Percentiles rank a stretch among this genome's conserved stretches.
phyloP scores from a whole-genome alignment of 257 asterid species.

The Salvia miltiorrhiza region DNA sequence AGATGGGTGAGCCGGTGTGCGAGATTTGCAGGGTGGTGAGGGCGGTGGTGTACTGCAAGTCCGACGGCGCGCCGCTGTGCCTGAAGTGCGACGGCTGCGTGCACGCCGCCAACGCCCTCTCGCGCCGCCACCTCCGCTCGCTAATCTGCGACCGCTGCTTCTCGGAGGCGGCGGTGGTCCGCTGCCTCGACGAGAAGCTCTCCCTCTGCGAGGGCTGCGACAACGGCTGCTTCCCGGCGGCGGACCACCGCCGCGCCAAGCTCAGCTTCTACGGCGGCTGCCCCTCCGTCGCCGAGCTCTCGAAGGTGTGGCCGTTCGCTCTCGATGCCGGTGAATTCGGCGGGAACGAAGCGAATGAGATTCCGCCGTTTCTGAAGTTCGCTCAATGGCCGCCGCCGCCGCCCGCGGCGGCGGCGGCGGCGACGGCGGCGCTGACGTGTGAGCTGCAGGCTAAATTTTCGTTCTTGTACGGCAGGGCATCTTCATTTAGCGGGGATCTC shows the following conservation, averaged over 20 bases:
- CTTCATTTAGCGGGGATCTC: constrained; percentile 31
- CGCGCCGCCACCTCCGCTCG: constrained; percentile 51
- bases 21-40: constrained; percentile 42
- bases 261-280: constrained; percentile 42
- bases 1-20: constrained; percentile 40
- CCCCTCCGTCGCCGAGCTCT: constrained; percentile 46
- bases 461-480: neutral
- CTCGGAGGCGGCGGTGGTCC: constrained; percentile 37
- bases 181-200: constrained; percentile 43
- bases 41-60: constrained; percentile 57
- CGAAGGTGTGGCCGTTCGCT: constrained; percentile 41
- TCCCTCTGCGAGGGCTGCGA: constrained; percentile 44
- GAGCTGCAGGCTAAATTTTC: neutral
- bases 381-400: constrained; percentile 40
- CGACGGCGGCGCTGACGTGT: neutral
- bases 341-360: constrained; percentile 31
- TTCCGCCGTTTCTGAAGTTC: constrained; percentile 36
- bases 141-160: constrained; percentile 51
- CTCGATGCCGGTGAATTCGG: constrained; percentile 30
- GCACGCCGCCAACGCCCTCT: constrained; percentile 57
- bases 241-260: constrained; percentile 41
- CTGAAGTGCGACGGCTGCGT: constrained; percentile 55
- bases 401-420: constrained; percentile 14
- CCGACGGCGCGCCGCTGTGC: constrained; percentile 55
- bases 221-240: constrained; percentile 32